Evolutionary conservation across 2,329 filamentous ascomycete species (phyloP).

Genomic region (Claviceps sp.): DNA sequence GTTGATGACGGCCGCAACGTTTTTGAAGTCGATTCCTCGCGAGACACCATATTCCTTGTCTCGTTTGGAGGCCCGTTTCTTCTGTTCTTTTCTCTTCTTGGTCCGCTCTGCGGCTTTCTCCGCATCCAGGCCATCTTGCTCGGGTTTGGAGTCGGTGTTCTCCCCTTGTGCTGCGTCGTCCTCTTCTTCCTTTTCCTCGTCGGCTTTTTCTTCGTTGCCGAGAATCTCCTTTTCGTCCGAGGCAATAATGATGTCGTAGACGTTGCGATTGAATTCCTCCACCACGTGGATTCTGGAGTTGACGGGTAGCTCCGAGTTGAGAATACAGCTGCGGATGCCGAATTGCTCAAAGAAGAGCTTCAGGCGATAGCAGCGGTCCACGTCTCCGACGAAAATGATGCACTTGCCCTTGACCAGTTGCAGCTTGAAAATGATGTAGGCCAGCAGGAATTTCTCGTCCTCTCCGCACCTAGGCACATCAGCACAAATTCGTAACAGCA

Average conservation of each 20-base stretch:
- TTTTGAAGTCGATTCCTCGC: slow-evolving; percentile 86
- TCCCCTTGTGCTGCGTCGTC: slow-evolving; percentile 28
- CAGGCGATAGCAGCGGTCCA: slow-evolving; percentile 77
- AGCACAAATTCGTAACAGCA: background rate
- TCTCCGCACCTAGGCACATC: slow-evolving; percentile 56
- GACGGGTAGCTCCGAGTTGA: slow-evolving; percentile 89
- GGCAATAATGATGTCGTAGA: slow-evolving; percentile 97
- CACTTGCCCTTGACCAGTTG: slow-evolving; percentile 89
- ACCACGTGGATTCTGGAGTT: slow-evolving; percentile 91
- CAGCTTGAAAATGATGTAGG: slow-evolving; percentile 91
- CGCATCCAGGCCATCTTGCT: slow-evolving; percentile 5
- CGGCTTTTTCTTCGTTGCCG: slow-evolving; percentile 43
- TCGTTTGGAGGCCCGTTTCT: slow-evolving; percentile 38
- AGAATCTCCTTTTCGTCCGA: slow-evolving; percentile 83
- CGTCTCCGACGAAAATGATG: slow-evolving; percentile 59
- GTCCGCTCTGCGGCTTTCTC: slow-evolving; percentile 14
- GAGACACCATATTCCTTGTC: slow-evolving; percentile 93
- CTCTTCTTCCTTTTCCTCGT: slow-evolving; percentile 26
- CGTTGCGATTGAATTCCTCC: slow-evolving; percentile 89
- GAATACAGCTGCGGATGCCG: slow-evolving; percentile 79
- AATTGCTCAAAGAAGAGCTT: slow-evolving; percentile 97
- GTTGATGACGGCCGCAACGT: slow-evolving; percentile 88
- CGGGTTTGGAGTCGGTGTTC: slow-evolving; percentile 1
- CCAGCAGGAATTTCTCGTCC: slow-evolving; percentile 89
- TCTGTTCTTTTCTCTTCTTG: slow-evolving; percentile 11